Conservation (phyloP, 768 basidiomycete genomes). For the Boletellus ananas region DNA sequence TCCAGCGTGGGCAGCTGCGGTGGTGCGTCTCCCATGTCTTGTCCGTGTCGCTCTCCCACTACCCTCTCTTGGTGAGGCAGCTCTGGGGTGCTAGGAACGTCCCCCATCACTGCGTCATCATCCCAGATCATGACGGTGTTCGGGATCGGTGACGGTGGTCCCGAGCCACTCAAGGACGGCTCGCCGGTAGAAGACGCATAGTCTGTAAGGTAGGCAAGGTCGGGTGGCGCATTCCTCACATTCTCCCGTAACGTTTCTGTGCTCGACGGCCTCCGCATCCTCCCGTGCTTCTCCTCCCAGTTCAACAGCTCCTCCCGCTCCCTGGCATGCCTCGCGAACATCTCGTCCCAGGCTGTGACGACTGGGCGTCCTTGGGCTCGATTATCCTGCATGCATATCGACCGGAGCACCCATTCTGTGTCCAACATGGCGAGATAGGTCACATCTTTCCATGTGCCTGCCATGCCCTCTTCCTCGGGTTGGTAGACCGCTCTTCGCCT, state of each 20-base stretch:
- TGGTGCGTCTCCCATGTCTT: background rate
- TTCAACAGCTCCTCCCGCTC: constrained; percentile 54
- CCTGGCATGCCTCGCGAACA: constrained; percentile 52
- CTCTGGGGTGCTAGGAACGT: background rate
- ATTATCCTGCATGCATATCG: constrained; percentile 15
- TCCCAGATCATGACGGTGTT: constrained; percentile 12
- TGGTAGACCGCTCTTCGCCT: constrained; percentile 52
- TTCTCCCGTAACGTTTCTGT: constrained; percentile 39
- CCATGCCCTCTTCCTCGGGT: constrained; percentile 34
- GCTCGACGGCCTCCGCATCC: constrained; percentile 35
- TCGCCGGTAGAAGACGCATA: constrained; percentile 15
- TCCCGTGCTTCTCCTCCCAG: constrained; percentile 42
- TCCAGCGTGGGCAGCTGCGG: constrained; percentile 2
- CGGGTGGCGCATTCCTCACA: background rate
- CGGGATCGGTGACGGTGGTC: constrained; percentile 19
- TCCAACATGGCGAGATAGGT: constrained; percentile 59
- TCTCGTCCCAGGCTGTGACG: constrained; percentile 56
- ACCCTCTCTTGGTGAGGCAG: constrained; percentile 1
- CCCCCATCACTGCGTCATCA: constrained; percentile 12
- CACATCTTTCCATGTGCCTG: constrained; percentile 52
- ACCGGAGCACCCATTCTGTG: constrained; percentile 52
- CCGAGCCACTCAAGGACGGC: constrained; percentile 16
- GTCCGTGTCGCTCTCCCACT: background rate
- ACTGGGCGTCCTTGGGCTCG: constrained; percentile 22
- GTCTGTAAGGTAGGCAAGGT: constrained; percentile 16